Percentiles rank a stretch among this genome's conserved stretches.
Evolutionary conservation across 2,329 filamentous ascomycete species (phyloP).

Genomic region (Paracamarosporium sp.): DNA sequence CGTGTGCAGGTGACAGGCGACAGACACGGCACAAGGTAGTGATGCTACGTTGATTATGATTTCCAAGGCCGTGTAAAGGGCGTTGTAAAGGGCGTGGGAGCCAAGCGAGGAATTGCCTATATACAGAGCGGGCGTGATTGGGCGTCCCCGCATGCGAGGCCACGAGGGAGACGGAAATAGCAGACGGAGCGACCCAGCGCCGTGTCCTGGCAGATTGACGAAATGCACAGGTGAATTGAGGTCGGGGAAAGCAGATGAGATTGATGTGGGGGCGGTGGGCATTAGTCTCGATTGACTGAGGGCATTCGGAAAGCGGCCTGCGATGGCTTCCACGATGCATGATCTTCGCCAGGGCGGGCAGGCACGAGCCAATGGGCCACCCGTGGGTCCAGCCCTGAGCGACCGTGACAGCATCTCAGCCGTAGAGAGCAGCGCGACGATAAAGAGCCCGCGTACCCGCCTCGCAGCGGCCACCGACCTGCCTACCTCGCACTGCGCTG

Average conservation of each 20-base stretch:
- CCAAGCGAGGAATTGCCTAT: constrained; percentile 17
- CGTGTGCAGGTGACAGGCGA: constrained; percentile 4
- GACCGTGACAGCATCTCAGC: not conserved
- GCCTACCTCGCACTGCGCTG: not conserved
- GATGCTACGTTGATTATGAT: constrained; percentile 1
- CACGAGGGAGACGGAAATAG: constrained; percentile 20
- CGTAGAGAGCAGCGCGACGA: not conserved
- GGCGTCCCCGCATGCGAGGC: constrained; percentile 11
- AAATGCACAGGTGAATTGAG: constrained; percentile 11
- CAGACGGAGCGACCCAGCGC: constrained; percentile 14
- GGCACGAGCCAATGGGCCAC: constrained; percentile 2
- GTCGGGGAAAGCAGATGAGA: not conserved
- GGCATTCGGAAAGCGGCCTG: not conserved
- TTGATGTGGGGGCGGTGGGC: no score
- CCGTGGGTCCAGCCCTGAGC: not conserved
- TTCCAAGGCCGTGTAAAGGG: constrained; percentile 10
- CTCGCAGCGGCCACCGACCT: not conserved
- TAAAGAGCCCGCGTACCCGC: constrained; percentile 4
- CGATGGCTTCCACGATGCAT: constrained; percentile 2
- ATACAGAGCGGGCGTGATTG: constrained; percentile 15
- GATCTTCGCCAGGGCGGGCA: not conserved
- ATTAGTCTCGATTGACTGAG: no score
- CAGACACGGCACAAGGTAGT: not conserved
- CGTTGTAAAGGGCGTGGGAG: not conserved
- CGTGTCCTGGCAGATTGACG: constrained; percentile 13